Base-by-base conservation (phyloP, 2,329 filamentous ascomycete genomes). In the Geosmithia flava region DNA sequence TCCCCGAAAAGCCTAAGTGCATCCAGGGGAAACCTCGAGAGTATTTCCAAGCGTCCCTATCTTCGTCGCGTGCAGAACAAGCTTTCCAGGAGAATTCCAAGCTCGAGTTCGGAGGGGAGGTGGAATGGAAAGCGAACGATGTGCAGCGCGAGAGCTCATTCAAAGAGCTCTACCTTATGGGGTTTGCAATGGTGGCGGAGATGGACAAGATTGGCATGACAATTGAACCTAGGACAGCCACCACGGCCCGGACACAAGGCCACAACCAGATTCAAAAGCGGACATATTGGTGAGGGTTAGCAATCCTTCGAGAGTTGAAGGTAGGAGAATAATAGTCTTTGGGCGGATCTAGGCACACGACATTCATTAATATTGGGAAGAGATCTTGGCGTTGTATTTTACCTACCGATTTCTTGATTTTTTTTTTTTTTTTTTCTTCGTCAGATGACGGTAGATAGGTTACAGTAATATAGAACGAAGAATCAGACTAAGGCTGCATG, bases 191-290 rank as follows among this genome's bases (percentile, higher is more conserved):
- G 57, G 49, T 65, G 11, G 47, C 52, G 1, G 50, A 55, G n/a
- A 62, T 65, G 59, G 62, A 65, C 47, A 40, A 49, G 0, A 51
- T 65, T 13, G 64, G 64, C 1, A 33, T 44, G 3, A 52, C 50
- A 2, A 65, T 64, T 23, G 42, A 44, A 8, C 7, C 40, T 27
- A 8, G 23, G 40, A 10, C 10, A 23, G 42, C 19, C 27, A 19
- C n/a, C 15, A 20, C 6, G n/a, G 40, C 40, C 6, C 33, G 15
- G 42, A 44, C 20, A 7, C 17, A 27, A 37, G 33, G 33, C 13
- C 33, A 11, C 13, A 11, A 11, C 15, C 10, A 37, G 33, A 16
- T 5, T 37, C 11, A 13, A 3, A 11, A 3, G 33, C 33, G 6
- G 33, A 16, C 3, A 7, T 37, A 37, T 16, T 37, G 33, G 33